These are phyloP conservation scores for Purpureocillium lavendulum DNA, from an alignment of 2,329 filamentous ascomycete genomes.

Conservation along the genomic window DNA sequence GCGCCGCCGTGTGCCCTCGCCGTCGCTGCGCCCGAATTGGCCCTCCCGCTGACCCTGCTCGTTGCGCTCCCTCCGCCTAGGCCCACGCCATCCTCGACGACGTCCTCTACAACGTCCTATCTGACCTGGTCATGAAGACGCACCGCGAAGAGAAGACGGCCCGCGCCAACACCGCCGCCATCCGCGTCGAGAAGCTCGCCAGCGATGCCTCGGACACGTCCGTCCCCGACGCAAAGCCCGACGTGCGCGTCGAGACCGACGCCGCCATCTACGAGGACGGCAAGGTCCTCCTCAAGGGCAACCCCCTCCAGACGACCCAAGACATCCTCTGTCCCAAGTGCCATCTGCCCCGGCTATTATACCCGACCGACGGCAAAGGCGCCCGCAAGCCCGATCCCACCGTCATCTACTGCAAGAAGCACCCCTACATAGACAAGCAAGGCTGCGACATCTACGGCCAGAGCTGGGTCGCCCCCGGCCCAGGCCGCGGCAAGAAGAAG, in stretches of 20 bases:
- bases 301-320: constrained; percentile 60
- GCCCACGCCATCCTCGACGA: constrained; percentile 64
- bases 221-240: constrained; percentile 42
- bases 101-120: constrained; percentile 66
- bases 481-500: constrained; percentile 68
- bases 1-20: neutral
- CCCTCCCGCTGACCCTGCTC: neutral
- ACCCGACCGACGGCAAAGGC: constrained; percentile 64
- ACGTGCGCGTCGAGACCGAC: constrained; percentile 55
- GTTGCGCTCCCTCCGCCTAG: constrained; percentile 23
- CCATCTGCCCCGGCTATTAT: constrained; percentile 63
- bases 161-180: constrained; percentile 56
- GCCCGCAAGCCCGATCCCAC: constrained; percentile 56
- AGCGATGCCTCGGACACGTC: constrained; percentile 46
- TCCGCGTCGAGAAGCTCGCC: constrained; percentile 54
- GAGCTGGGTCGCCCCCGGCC: constrained; percentile 65
- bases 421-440: constrained; percentile 67
- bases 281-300: constrained; percentile 59
- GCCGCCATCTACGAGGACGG: constrained; percentile 64
- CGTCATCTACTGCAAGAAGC: constrained; percentile 69
- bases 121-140: constrained; percentile 64
- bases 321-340: constrained; percentile 69
- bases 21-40: neutral
- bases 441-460: constrained; percentile 78
- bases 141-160: constrained; percentile 75